Evolutionary conservation across 1,284 basidiomycete genomes (phyloP), one percentile per base, ranked within the genome.

Genomic region (Somion occarium): DNA sequence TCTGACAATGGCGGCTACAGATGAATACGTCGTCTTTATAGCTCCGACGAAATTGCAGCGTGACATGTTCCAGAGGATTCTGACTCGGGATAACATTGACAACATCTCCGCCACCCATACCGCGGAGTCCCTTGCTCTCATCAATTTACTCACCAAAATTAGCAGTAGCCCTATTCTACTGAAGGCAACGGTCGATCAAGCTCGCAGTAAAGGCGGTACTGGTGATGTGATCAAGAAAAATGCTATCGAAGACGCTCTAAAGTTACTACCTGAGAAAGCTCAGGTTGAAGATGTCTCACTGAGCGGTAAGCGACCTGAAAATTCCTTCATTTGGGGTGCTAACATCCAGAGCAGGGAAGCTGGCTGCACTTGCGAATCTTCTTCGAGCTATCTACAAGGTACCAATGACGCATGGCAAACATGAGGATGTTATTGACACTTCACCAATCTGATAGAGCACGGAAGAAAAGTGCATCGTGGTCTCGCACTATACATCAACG

Each of bases 11-110:
- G n/a, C n/a, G n/a, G n/a, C n/a, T 27, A 24, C 57, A 96, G 93
- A 89, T 62, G 94, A 98, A 82, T 97, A 95, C 63, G 88, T 95
- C 11, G 84, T 98, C 4, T 98, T 97, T 64, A 77, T 96, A 23
- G 85, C 84, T 2, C 93, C 95, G 0, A 92, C 93, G 0, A 53
- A 70, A 19, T 71, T 96, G 19, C 96, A 99, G 63, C 71, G 91
- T 2, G 76, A 82, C 3, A 88, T 98, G 56, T 94, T 96, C 61
- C 70, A 76, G 18, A 82, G 80, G 46, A 83, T 98, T 13, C 75
- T 94, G 7, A 75, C 81, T 24, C 83, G 86, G 0, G 81, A 83
- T 51, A 82, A 78, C 59, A 69, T 87, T 25, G 82, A 83, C 59
- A 79, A 77, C 51, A 74, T 88, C 20, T 80, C 82, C 39, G 78